These are phyloP conservation scores for Dendrocalamus sinicus DNA, from an alignment of 176 grass and related monocot genomes.

Conservation along the genomic window DNA sequence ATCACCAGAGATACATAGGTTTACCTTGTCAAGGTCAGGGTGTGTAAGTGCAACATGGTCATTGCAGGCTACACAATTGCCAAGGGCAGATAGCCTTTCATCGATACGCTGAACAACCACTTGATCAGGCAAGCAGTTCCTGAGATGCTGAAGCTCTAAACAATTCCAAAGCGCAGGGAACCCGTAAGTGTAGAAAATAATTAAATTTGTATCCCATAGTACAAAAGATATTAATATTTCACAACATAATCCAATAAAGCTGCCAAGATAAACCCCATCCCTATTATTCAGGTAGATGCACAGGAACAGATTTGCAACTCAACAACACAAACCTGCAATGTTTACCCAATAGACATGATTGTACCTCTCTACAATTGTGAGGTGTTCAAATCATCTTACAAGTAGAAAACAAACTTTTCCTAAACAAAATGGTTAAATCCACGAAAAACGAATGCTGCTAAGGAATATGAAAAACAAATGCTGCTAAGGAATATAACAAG, in stretches of 20 bases:
- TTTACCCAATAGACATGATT: no score
- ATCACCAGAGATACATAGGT: neutral
- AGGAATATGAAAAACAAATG: neutral
- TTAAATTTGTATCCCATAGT: neutral
- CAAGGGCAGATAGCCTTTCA: slow-evolving; percentile 84
- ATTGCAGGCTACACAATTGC: slow-evolving; percentile 90
- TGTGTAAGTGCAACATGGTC: slow-evolving; percentile 99
- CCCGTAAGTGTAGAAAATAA: neutral
- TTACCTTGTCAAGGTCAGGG: slow-evolving; percentile 91
- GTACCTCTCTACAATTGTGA: neutral
- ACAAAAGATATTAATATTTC: neutral
- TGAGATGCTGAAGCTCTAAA: slow-evolving; percentile 93
- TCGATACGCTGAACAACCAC: slow-evolving; percentile 96
- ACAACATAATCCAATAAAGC: neutral
- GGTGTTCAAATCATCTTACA: neutral
- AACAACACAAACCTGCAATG: no score
- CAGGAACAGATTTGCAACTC: no score
- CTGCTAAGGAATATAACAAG: neutral
- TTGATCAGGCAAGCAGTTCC: slow-evolving; percentile 95
- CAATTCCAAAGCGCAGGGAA: slow-evolving; percentile 27
- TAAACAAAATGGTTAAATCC: neutral
- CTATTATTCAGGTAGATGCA: neutral
- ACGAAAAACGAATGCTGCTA: neutral
- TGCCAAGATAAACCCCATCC: neutral
- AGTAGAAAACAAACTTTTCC: neutral